Evolutionary conservation across 495 filamentous ascomycete genomes (phyloP).

Genomic region (Tuber borchii): DNA sequence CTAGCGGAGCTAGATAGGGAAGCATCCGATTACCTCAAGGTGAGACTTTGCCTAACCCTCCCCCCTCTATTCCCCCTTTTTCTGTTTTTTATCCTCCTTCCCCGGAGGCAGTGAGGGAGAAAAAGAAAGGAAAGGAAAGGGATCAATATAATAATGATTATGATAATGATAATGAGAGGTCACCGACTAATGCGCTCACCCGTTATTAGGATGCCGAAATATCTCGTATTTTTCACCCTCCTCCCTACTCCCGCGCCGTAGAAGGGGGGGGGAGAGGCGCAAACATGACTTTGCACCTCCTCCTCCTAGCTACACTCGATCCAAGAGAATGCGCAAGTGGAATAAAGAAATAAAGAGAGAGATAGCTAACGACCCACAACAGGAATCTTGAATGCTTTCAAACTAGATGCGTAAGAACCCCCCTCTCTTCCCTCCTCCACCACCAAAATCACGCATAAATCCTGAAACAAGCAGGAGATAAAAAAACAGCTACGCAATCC

Average conservation of each 20-base stretch:
- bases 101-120: neutral
- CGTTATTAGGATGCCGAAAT: constrained; percentile 79
- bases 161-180: neutral
- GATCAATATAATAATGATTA: constrained; percentile 2
- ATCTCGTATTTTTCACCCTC: constrained; percentile 50
- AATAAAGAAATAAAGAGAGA: constrained; percentile 5
- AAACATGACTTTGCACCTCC: neutral
- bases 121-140: neutral
- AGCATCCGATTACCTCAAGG: constrained; percentile 85
- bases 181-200: constrained; percentile 23
- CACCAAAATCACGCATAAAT: constrained; percentile 2
- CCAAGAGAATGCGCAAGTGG: neutral
- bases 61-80: neutral
- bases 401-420: constrained; percentile 68
- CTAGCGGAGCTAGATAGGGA: constrained; percentile 80
- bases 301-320: neutral
- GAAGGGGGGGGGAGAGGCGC: neutral
- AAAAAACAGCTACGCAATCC: constrained; percentile 69
- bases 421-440: neutral
- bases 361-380: neutral
- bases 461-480: constrained; percentile 15
- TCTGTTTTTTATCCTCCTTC: neutral
- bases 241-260: neutral
- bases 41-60: constrained; percentile 37
- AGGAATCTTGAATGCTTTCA: constrained; percentile 76